Conservation (phyloP, 805 yeast species). For the Candida ascalaphidarum region DNA sequence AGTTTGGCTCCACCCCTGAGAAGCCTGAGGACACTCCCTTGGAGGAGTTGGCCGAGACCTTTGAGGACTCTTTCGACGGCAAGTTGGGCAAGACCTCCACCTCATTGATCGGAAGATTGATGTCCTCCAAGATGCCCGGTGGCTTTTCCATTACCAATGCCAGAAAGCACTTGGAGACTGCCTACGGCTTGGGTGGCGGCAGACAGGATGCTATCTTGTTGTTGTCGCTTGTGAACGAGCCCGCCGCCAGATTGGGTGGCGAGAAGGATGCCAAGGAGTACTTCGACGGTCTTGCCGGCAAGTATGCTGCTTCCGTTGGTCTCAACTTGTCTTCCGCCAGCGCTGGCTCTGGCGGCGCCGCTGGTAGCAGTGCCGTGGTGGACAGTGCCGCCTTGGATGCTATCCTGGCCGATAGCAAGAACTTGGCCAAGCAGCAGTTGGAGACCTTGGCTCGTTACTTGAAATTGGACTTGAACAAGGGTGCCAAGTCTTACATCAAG, state of each 20-base stretch:
- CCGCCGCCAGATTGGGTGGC: slow-evolving; percentile 75
- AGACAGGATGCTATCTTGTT: slow-evolving; percentile 90
- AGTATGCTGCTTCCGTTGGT: slow-evolving; percentile 80
- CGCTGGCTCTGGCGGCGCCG: slow-evolving; percentile 43
- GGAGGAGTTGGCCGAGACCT: slow-evolving; percentile 88
- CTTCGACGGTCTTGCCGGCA: slow-evolving; percentile 74
- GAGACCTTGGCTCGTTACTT: slow-evolving; percentile 93
- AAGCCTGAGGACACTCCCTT: slow-evolving; percentile 98
- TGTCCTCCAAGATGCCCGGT: slow-evolving; percentile 99
- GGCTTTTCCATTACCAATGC: slow-evolving; percentile 91
- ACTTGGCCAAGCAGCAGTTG: slow-evolving; percentile 65
- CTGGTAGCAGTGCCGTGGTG: slow-evolving; percentile 74
- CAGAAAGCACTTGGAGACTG: slow-evolving; percentile 82
- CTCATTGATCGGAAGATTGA: slow-evolving; percentile 80
- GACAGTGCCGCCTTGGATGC: slow-evolving; percentile 95
- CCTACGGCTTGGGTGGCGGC: slow-evolving; percentile 90
- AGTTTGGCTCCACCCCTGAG: slow-evolving; percentile 96
- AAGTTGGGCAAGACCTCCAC: slow-evolving; percentile 89
- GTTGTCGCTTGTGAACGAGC: slow-evolving; percentile 81
- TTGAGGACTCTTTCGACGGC: slow-evolving; percentile 87
- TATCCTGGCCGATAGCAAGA: slow-evolving; percentile 60
- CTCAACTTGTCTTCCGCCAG: slow-evolving; percentile 64
- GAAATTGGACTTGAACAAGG: slow-evolving; percentile 84
- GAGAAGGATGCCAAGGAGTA: slow-evolving; percentile 88
- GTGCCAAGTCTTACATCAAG: slow-evolving; percentile 73